phyloP scores from a whole-genome alignment of 305 asterid genomes.

The Ilex paraguariensis region DNA sequence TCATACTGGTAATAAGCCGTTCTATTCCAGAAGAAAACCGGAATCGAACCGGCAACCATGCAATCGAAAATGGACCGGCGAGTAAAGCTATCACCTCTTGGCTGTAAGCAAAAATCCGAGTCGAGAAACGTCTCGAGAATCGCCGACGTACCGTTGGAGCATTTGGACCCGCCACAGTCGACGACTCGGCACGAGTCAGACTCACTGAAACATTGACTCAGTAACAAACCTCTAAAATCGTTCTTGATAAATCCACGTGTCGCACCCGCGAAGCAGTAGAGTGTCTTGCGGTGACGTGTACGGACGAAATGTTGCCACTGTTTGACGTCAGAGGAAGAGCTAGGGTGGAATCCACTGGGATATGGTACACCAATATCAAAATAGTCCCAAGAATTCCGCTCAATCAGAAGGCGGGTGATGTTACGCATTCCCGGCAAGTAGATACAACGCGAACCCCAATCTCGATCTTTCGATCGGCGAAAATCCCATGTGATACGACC shows the following conservation, averaged over 20 bases:
- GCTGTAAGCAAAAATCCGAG: constrained; percentile 75
- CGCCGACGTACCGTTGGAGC: constrained; percentile 53
- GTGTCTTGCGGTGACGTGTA: constrained; percentile 25
- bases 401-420: constrained; percentile 58
- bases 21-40: constrained; percentile 76
- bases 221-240: constrained; percentile 53
- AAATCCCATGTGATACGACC: constrained; percentile 80
- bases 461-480: constrained; percentile 42
- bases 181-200: constrained; percentile 49
- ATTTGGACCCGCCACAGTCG: constrained; percentile 54
- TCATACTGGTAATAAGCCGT: constrained; percentile 64
- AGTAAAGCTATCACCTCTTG: constrained; percentile 77
- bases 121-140: constrained; percentile 56
- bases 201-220: constrained; percentile 44
- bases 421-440: constrained; percentile 51
- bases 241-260: constrained; percentile 47
- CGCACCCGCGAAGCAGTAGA: constrained; percentile 62
- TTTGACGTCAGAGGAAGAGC: constrained; percentile 27
- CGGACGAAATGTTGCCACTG: constrained; percentile 55
- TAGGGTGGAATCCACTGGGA: constrained; percentile 76
- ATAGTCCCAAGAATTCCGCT: constrained; percentile 62
- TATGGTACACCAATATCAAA: constrained; percentile 71
- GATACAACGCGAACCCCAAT: constrained; percentile 72
- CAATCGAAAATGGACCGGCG: constrained; percentile 75
- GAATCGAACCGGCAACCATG: constrained; percentile 77